Evolutionary conservation across 2,329 filamentous ascomycete species (phyloP).

Genomic region (Arthrobotrys sphaeroides): DNA sequence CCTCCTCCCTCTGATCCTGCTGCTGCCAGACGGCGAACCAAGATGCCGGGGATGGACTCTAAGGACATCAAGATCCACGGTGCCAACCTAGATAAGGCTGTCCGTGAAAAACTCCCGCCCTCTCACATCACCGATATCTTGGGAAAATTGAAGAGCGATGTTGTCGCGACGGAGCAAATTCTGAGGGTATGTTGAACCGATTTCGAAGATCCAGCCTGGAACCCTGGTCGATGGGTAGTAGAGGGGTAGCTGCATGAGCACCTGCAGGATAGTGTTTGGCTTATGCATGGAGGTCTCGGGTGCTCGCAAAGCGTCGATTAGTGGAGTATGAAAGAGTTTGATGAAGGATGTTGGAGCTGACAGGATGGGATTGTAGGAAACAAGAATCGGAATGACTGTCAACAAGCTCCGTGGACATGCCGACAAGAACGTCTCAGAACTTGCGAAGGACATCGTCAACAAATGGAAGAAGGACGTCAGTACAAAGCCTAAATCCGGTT

Average conservation of each 20-base stretch:
- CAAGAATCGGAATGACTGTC: slow-evolving; percentile 88
- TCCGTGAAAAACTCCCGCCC: slow-evolving; percentile 76
- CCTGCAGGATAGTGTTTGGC: neutral
- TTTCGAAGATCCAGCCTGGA: neutral
- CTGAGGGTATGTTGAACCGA: slow-evolving; percentile 72
- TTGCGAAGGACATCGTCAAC: slow-evolving; percentile 82
- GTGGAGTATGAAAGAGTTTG: neutral
- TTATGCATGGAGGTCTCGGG: neutral
- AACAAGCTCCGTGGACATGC: slow-evolving; percentile 80
- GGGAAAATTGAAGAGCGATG: slow-evolving; percentile 79
- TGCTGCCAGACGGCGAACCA: neutral
- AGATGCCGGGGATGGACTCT: slow-evolving; percentile 71
- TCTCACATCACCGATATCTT: slow-evolving; percentile 77
- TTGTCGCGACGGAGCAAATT: slow-evolving; percentile 86
- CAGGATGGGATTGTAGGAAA: slow-evolving; percentile 66
- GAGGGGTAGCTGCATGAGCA: neutral
- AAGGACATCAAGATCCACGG: slow-evolving; percentile 81
- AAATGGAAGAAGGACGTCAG: slow-evolving; percentile 88
- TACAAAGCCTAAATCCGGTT: slow-evolving; percentile 60
- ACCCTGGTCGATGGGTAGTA: neutral
- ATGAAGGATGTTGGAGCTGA: neutral
- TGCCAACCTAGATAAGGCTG: slow-evolving; percentile 81
- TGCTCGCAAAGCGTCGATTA: neutral
- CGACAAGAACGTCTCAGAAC: slow-evolving; percentile 80
- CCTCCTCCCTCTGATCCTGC: no score